These are phyloP conservation scores for Peronospora belbahrii DNA, from an alignment of 352 stramenopile genomes.

Conservation along the genomic window DNA sequence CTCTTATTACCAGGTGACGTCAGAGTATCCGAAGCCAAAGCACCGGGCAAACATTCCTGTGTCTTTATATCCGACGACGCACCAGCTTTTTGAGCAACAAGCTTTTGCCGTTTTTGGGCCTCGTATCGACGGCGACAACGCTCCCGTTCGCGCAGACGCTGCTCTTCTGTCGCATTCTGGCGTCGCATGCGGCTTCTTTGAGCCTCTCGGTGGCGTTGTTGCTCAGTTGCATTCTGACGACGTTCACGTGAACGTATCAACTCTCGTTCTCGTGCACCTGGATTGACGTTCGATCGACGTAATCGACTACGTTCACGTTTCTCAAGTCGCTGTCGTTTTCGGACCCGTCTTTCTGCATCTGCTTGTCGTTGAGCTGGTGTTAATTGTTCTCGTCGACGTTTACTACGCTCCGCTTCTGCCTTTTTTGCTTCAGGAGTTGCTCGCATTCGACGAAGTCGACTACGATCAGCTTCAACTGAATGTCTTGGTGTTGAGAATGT, in stretches of 20 bases:
- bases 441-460: slow-evolving; percentile 39
- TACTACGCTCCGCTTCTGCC: slow-evolving; percentile 51
- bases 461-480: slow-evolving; percentile 48
- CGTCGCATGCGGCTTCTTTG: slow-evolving; percentile 46
- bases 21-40: slow-evolving; percentile 2
- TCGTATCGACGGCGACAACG: slow-evolving; percentile 64
- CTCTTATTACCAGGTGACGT: slow-evolving; percentile 4
- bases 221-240: slow-evolving; percentile 53
- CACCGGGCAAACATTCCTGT: not conserved
- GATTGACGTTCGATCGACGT: slow-evolving; percentile 38
- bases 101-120: slow-evolving; percentile 37
- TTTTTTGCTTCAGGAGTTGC: slow-evolving; percentile 40
- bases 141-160: slow-evolving; percentile 51
- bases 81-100: slow-evolving; percentile 6
- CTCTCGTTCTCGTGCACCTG: slow-evolving; percentile 42
- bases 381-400: slow-evolving; percentile 45
- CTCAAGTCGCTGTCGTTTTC: slow-evolving; percentile 44
- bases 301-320: slow-evolving; percentile 42
- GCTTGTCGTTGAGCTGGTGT: slow-evolving; percentile 58
- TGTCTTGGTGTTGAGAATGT: slow-evolving; percentile 16
- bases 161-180: slow-evolving; percentile 53
- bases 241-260: slow-evolving; percentile 49
- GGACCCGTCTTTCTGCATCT: slow-evolving; percentile 51
- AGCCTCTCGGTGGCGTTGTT: slow-evolving; percentile 55
- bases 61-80: slow-evolving; percentile 1